Conservation (phyloP, 2,329 filamentous ascomycete species). For the Talaromyces sp. region DNA sequence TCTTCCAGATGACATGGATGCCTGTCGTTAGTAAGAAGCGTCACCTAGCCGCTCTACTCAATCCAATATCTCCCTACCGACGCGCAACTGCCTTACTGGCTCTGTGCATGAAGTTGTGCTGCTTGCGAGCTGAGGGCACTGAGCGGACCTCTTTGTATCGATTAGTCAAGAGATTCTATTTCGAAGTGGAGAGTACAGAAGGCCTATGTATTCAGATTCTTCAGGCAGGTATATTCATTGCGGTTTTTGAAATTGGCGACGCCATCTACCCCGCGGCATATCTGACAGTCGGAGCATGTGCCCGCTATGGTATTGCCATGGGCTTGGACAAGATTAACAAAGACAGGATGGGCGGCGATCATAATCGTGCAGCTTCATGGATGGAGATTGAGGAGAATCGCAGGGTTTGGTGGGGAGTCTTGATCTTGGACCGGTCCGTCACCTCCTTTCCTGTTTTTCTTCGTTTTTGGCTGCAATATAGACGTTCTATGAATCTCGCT, state of each 20-base stretch:
- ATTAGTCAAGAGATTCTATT: slow-evolving; percentile 5
- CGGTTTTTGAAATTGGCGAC: slow-evolving; percentile 9
- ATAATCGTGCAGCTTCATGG: background rate
- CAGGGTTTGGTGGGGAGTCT: slow-evolving; percentile 4
- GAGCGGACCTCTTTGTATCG: slow-evolving; percentile 2
- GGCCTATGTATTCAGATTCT: slow-evolving; percentile 4
- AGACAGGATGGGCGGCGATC: slow-evolving; percentile 2
- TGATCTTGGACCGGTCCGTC: slow-evolving; percentile 9
- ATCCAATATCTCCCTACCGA: slow-evolving; percentile 2
- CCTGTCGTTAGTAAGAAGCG: background rate
- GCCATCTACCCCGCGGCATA: slow-evolving; percentile 10
- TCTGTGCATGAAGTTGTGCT: slow-evolving; percentile 8
- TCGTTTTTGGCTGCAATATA: too few species aligned
- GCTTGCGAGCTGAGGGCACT: background rate
- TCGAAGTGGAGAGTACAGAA: slow-evolving; percentile 10
- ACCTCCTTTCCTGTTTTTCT: background rate
- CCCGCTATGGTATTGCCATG: slow-evolving; percentile 7
- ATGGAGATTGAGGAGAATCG: slow-evolving; percentile 9
- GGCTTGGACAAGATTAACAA: slow-evolving; percentile 6
- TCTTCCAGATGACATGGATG: slow-evolving; percentile 9
- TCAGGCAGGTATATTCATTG: slow-evolving; percentile 8
- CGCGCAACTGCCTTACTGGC: background rate
- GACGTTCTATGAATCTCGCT: too few species aligned
- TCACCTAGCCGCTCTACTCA: background rate
- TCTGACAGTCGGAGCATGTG: slow-evolving; percentile 7